Evolutionary conservation across 768 basidiomycete species (phyloP).

Genomic region (Leccinum boreale): DNA sequence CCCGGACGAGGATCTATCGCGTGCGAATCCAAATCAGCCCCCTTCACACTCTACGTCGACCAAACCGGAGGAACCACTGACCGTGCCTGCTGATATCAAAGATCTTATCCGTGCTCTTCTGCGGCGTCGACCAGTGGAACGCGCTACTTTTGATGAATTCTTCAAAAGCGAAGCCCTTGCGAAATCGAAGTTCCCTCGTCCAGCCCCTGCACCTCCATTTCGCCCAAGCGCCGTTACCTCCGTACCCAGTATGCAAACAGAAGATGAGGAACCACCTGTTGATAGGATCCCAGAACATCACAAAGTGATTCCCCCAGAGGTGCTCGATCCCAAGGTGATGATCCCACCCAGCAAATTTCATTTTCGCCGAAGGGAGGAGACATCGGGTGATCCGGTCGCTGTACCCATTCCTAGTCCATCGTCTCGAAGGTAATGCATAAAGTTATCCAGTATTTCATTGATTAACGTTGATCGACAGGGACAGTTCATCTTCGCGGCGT

Average conservation of each 20-base stretch:
- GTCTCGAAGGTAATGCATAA: constrained; percentile 21
- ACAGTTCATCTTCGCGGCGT: constrained; percentile 16
- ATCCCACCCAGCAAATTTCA: constrained; percentile 82
- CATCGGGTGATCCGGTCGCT: constrained; percentile 11
- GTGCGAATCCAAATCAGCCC: constrained; percentile 35
- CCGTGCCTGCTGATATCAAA: constrained; percentile 82
- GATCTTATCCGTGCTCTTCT: constrained; percentile 80
- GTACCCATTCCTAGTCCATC: constrained; percentile 1
- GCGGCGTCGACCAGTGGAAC: constrained; percentile 77
- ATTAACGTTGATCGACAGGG: background rate
- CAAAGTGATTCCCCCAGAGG: constrained; percentile 72
- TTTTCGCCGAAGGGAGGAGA: constrained; percentile 44
- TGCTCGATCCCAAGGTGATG: constrained; percentile 75
- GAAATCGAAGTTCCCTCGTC: constrained; percentile 73
- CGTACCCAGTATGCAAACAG: constrained; percentile 18
- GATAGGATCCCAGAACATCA: constrained; percentile 68
- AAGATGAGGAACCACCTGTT: constrained; percentile 32
- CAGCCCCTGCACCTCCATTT: constrained; percentile 22
- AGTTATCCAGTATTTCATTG: background rate
- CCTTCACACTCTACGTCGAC: constrained; percentile 15
- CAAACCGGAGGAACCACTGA: constrained; percentile 46
- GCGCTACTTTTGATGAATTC: constrained; percentile 89
- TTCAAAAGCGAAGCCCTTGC: constrained; percentile 77
- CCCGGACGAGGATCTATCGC: constrained; percentile 78
- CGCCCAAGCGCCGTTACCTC: constrained; percentile 10